Evolutionary conservation across 208 protist species (phyloP), one percentile per base, ranked within the genome.

Genomic region (Acanthamoeba healyi): DNA sequence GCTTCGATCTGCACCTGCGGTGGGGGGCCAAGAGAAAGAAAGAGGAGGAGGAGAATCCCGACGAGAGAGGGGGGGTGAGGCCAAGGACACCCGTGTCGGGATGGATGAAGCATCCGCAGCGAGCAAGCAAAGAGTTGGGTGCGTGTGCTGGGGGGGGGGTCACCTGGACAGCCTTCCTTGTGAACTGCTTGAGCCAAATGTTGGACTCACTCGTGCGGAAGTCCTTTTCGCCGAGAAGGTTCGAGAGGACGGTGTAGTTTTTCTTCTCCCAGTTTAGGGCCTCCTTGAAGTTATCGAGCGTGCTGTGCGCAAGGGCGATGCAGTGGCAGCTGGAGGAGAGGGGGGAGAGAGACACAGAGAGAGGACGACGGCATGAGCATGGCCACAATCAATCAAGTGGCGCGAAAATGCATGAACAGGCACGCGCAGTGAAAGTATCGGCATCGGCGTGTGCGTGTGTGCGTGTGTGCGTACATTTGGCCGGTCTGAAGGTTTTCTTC

Each of bases 181-280:
- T 90, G 82, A 70, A 90, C 51, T 90, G 82, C 51, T 90, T 90
- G 14, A 90, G 56, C 82, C 82, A 95, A 36, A 70, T 70, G 14
- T 90, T 61, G 32, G 72, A 61, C 42, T 95, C 94, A 32, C 63
- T 93, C 9, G 92, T 94, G 87, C 94, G 94, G 63, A 38, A 56
- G 51, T 95, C 93, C 24, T 88, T 79, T n/a, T 65, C 40, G 36
- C 92, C 92, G 1, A 95, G 38, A 29, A 67, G 49, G 40, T 51
- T 79, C 1, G 56, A 44, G 0, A 96, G 42, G 44, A 96, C 95
- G 26, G 22, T 36, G n/a, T 46, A 93, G 24, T 94, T 65, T 42
- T 94, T 72, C 26, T 93, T 94, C 44, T 95, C 63, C n/a, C 88
- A 90, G n/a, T 77, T 14, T 5, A 95, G 38, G 14, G 94, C 77